phyloP scores from a whole-genome alignment of 2,329 filamentous ascomycete genomes.

The Amauroascus verrucosus region DNA sequence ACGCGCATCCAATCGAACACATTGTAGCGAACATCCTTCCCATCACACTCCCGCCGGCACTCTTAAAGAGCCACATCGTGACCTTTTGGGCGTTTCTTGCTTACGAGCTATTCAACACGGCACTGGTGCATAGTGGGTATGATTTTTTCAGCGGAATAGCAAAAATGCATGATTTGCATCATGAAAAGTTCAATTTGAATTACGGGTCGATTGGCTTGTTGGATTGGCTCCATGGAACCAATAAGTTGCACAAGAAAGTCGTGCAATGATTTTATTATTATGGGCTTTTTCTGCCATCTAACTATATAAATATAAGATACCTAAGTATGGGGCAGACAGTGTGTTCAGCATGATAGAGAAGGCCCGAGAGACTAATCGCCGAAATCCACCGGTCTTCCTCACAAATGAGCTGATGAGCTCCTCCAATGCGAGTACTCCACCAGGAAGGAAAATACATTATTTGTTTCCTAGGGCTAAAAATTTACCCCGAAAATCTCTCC shows the following conservation, averaged over 20 bases:
- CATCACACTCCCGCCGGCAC: conserved; percentile 40
- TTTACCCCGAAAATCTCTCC: no score
- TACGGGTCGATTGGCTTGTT: conserved; percentile 45
- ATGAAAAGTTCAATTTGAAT: conserved; percentile 47
- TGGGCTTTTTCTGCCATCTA: no score
- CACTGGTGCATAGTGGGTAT: conserved; percentile 49
- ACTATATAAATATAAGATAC: no score
- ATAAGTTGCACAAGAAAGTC: conserved; percentile 4
- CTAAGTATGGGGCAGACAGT: no score
- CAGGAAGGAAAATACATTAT: no score
- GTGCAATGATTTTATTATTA: not conserved
- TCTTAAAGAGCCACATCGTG: conserved; percentile 42
- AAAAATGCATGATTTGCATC: conserved; percentile 47
- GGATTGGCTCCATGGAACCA: conserved; percentile 48
- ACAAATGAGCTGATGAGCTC: no score
- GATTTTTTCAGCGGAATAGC: conserved; percentile 45
- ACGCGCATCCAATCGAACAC: conserved; percentile 49
- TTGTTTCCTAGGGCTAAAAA: no score
- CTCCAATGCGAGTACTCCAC: no score
- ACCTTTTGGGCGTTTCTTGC: conserved; percentile 44
- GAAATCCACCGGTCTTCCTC: no score
- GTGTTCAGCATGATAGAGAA: no score
- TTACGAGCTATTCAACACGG: conserved; percentile 43
- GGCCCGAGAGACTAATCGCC: no score
- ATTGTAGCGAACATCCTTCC: conserved; percentile 46